phyloP scores from a whole-genome alignment of 169 alveolate genomes.

The Eimeria brunetti region DNA sequence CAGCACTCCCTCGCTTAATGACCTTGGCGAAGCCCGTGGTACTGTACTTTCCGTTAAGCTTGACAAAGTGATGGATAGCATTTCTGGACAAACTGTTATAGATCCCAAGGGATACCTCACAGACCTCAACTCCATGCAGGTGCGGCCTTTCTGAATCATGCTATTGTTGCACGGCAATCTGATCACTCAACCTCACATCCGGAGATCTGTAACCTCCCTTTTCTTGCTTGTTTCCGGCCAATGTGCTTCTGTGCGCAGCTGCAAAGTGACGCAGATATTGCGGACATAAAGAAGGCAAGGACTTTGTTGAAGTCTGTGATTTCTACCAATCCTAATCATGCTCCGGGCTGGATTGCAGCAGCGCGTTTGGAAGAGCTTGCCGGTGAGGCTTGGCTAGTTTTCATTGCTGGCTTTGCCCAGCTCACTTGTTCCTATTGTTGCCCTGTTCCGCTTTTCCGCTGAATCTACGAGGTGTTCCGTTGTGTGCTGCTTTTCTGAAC shows the following conservation, averaged over 20 bases:
- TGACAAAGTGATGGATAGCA: conserved; percentile 95
- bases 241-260: conserved; percentile 71
- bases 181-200: neutral
- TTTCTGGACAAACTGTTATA: conserved; percentile 96
- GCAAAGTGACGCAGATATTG: conserved; percentile 94
- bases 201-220: neutral
- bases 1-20: conserved; percentile 86
- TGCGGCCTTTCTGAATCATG: conserved; percentile 6
- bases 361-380: conserved; percentile 99
- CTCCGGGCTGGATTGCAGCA: conserved; percentile 99
- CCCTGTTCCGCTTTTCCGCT: neutral
- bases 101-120: conserved; percentile 98
- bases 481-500: neutral
- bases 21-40: conserved; percentile 96
- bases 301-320: conserved; percentile 87
- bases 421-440: neutral
- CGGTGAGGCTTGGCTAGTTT: conserved; percentile 77
- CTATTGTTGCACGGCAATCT: neutral
- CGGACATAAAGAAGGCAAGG: conserved; percentile 96
- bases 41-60: conserved; percentile 95
- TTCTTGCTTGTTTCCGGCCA: neutral
- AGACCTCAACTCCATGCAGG: conserved; percentile 93
- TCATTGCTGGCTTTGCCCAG: neutral
- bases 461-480: neutral
- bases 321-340: conserved; percentile 96